These are phyloP conservation scores for Cyberlindnera euphorbiae DNA, from an alignment of 805 yeast species.

Conservation along the genomic window DNA sequence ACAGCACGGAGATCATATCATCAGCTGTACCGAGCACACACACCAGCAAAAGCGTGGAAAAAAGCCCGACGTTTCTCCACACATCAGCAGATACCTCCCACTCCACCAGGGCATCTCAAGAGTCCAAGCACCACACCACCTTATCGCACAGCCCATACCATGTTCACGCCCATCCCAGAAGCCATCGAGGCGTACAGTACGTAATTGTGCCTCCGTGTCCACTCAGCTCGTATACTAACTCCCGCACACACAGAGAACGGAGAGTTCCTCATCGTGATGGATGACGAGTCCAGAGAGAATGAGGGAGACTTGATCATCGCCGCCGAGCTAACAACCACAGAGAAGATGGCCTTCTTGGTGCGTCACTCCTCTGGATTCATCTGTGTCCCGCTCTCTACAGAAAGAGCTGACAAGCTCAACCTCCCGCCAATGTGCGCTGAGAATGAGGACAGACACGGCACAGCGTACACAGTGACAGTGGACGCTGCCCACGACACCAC, in stretches of 20 bases:
- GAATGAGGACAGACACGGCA: conserved; percentile 81
- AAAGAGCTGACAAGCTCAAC: conserved; percentile 73
- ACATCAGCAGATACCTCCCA: no score
- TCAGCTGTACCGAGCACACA: no score
- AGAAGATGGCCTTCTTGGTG: conserved; percentile 91
- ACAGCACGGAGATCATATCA: no score
- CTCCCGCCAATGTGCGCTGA: conserved; percentile 64
- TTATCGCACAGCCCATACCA: no score
- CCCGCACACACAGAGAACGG: conserved; percentile 20
- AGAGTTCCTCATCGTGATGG: conserved; percentile 89
- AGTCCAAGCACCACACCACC: no score
- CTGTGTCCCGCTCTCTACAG: conserved; percentile 80
- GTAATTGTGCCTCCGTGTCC: conserved; percentile 18
- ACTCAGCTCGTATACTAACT: not conserved
- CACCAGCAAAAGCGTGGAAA: no score
- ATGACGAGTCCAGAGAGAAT: conserved; percentile 92
- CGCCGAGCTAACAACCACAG: conserved; percentile 74
- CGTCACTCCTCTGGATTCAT: conserved; percentile 86
- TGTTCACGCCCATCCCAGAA: conserved; percentile 55
- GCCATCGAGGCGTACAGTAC: conserved; percentile 65
- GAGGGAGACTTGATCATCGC: conserved; percentile 96
- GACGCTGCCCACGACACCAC: conserved; percentile 81
- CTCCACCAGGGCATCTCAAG: no score
- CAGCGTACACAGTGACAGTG: conserved; percentile 93
- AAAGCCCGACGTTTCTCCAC: no score